These are phyloP conservation scores for Diaporthe velutina DNA, from an alignment of 2,329 filamentous ascomycete genomes.

Conservation along the genomic window DNA sequence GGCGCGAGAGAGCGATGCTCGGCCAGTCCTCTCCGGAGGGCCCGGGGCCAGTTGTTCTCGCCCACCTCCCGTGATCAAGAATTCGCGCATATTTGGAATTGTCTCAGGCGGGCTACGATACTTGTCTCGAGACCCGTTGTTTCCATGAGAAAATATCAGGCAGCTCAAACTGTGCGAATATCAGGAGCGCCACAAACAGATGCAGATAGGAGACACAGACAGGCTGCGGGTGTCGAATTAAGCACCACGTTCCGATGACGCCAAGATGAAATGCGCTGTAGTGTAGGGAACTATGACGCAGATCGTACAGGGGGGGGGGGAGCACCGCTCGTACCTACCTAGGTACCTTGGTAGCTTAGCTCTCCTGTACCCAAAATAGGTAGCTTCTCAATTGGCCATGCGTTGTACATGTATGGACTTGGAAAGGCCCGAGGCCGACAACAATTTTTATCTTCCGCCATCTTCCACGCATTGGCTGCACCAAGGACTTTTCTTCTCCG, in stretches of 20 bases:
- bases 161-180: not conserved
- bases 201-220: not conserved
- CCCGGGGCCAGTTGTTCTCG: not conserved
- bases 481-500: not conserved
- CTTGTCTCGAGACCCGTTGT: not conserved
- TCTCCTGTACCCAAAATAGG: not conserved
- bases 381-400: slow-evolving; percentile 26
- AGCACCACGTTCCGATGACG: slow-evolving; percentile 22
- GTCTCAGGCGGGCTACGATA: not conserved
- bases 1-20: slow-evolving; percentile 22
- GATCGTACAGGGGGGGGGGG: slow-evolving; percentile 1
- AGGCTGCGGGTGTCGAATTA: slow-evolving; percentile 2
- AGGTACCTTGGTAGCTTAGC: slow-evolving; percentile 23
- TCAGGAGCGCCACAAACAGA: not conserved
- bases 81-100: not conserved
- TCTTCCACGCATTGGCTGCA: not conserved
- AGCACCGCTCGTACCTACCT: not conserved
- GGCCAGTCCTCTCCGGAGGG: not conserved
- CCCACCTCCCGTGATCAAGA: not conserved
- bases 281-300: slow-evolving; percentile 15
- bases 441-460: not conserved
- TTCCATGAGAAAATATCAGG: not conserved
- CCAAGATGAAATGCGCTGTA: slow-evolving; percentile 14
- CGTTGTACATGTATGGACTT: not conserved
- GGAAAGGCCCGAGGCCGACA: not conserved